Evolutionary conservation across 257 asterid genomes (phyloP).

Genomic region (Coffea canephora): DNA sequence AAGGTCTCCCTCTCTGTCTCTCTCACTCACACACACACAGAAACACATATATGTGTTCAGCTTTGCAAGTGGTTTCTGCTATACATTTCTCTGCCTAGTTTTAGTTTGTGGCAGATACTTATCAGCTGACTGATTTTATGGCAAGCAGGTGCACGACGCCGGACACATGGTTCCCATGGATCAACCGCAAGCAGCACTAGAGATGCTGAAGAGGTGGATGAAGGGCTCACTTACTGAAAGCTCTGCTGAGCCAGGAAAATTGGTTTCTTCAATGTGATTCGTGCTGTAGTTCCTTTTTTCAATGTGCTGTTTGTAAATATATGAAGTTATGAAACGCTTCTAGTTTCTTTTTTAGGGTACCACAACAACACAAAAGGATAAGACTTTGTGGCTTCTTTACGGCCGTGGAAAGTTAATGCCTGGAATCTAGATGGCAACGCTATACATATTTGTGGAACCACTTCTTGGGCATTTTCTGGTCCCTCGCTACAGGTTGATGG

Average conservation of each 20-base stretch:
- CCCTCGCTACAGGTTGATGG: neutral
- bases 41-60: neutral
- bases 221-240: slow-evolving; percentile 50
- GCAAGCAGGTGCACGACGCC: slow-evolving; percentile 75
- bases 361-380: neutral
- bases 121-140: slow-evolving; percentile 7
- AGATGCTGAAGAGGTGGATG: slow-evolving; percentile 89
- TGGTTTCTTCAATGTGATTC: slow-evolving; percentile 68
- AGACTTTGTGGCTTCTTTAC: neutral
- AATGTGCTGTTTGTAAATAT: slow-evolving; percentile 7
- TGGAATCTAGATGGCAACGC: neutral
- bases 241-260: slow-evolving; percentile 28
- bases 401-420: neutral
- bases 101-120: neutral
- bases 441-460: neutral
- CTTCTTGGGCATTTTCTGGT: neutral
- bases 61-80: neutral
- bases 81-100: neutral
- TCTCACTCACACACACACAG: neutral
- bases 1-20: slow-evolving; percentile 47
- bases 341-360: neutral
- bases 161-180: slow-evolving; percentile 99
- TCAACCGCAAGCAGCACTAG: slow-evolving; percentile 80
- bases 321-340: neutral
- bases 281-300: neutral